These are phyloP conservation scores for Pinus tabuliformis DNA, from an alignment of 75 land plant genomes.

Conservation along the genomic window DNA sequence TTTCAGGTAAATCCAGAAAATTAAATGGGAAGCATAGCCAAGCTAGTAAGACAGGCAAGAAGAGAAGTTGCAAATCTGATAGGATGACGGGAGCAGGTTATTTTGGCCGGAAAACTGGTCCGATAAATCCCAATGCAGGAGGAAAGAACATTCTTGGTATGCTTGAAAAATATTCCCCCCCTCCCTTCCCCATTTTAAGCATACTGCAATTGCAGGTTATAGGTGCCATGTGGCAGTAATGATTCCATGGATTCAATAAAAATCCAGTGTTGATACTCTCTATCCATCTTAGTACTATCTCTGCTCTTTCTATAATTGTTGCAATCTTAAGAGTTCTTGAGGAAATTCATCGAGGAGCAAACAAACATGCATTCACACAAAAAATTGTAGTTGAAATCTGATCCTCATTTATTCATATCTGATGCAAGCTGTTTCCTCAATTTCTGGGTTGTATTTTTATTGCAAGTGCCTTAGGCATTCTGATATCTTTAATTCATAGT, in stretches of 20 bases:
- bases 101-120: not conserved
- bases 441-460: too few species aligned
- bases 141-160: conserved; percentile 8
- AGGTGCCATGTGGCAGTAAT: not conserved
- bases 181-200: not conserved
- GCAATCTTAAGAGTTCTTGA: too few species aligned
- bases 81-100: not conserved
- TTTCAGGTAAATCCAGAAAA: conserved; percentile 2
- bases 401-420: too few species aligned
- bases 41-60: not conserved
- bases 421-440: too few species aligned
- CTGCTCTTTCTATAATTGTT: too few species aligned
- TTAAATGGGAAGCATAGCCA: not conserved
- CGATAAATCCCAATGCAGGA: not conserved
- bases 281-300: too few species aligned
- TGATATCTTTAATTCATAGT: too few species aligned
- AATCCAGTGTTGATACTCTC: too few species aligned
- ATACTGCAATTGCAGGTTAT: not conserved
- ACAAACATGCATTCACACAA: too few species aligned
- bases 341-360: too few species aligned
- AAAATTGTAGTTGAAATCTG: too few species aligned
- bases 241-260: not conserved
- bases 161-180: not conserved
- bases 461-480: too few species aligned
- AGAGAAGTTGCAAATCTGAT: conserved; percentile 3